phyloP scores from a whole-genome alignment of 2,329 filamentous ascomycete genomes.

The Pseudogymnoascus sp. region DNA sequence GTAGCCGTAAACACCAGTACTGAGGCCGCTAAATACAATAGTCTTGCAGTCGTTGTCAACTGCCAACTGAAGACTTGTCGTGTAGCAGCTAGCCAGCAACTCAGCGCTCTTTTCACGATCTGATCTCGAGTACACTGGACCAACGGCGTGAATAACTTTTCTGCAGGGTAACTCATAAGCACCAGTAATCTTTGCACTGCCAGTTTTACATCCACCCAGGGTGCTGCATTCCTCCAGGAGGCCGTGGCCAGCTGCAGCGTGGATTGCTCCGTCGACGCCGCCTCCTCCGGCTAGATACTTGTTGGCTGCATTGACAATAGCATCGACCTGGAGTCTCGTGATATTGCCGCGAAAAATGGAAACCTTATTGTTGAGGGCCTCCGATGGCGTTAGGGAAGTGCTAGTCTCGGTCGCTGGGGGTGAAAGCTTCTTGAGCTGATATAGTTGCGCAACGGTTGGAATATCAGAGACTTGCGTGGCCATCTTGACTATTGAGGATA shows the following conservation, averaged over 20 bases:
- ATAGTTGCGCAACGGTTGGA: constrained; percentile 26
- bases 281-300: constrained; percentile 68
- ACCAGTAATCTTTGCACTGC: constrained; percentile 71
- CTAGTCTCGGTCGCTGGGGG: not conserved
- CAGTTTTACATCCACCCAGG: constrained; percentile 66
- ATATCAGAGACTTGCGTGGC: constrained; percentile 23
- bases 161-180: constrained; percentile 68
- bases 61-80: constrained; percentile 61
- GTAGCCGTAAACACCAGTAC: constrained; percentile 86
- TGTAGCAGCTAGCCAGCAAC: constrained; percentile 57
- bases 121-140: constrained; percentile 58
- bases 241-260: constrained; percentile 63
- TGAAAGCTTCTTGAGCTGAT: constrained; percentile 22
- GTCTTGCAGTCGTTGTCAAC: constrained; percentile 55
- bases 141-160: constrained; percentile 84
- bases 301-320: constrained; percentile 93
- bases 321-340: constrained; percentile 66
- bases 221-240: constrained; percentile 63
- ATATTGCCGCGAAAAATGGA: constrained; percentile 69
- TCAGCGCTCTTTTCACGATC: constrained; percentile 35
- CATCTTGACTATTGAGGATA: constrained; percentile 23
- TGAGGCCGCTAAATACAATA: constrained; percentile 76
- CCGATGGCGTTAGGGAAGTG: constrained; percentile 11
- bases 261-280: constrained; percentile 87
- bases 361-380: constrained; percentile 59